phyloP scores from a whole-genome alignment of 1,139 yeast species.

The Debaryomycetaceae sp. region DNA sequence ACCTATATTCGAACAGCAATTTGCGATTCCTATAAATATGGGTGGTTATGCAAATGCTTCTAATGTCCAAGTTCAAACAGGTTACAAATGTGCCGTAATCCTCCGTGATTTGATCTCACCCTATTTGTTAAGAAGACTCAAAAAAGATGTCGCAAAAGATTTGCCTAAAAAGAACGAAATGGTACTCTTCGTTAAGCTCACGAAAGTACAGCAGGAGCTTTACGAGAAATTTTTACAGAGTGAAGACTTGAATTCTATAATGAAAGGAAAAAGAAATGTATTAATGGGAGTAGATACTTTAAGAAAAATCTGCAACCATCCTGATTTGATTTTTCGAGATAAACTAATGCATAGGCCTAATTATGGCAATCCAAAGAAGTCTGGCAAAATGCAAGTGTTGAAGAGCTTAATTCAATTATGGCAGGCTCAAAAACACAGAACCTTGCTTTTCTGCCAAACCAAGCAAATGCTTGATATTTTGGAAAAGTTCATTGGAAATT shows the following conservation, averaged over 20 bases:
- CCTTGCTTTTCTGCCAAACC: conserved; percentile 84
- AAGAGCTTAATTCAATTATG: conserved; percentile 72
- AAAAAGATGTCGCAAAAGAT: conserved; percentile 95
- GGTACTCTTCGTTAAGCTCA: conserved; percentile 86
- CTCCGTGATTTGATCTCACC: conserved; percentile 87
- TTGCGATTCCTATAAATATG: conserved; percentile 86
- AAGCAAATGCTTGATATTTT: conserved; percentile 90
- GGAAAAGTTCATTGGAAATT: conserved; percentile 53
- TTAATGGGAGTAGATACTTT: conserved; percentile 86
- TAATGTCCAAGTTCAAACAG: conserved; percentile 93
- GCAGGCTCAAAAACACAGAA: conserved; percentile 74
- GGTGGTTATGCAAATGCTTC: conserved; percentile 99
- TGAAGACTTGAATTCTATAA: conserved; percentile 69
- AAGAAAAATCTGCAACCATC: conserved; percentile 93
- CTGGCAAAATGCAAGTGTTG: conserved; percentile 91
- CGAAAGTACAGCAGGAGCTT: conserved; percentile 68
- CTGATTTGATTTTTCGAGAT: conserved; percentile 73
- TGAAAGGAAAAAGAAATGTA: conserved; percentile 76
- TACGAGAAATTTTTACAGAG: conserved; percentile 74
- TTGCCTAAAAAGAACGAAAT: conserved; percentile 90
- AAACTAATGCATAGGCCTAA: conserved; percentile 36
- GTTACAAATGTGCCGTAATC: conserved; percentile 93
- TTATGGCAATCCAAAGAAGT: conserved; percentile 65
- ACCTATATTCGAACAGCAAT: conserved; percentile 91
- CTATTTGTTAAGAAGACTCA: conserved; percentile 78